Evolutionary conservation across 805 yeast species (phyloP).

Genomic region (Kodamaea kakaduensis): DNA sequence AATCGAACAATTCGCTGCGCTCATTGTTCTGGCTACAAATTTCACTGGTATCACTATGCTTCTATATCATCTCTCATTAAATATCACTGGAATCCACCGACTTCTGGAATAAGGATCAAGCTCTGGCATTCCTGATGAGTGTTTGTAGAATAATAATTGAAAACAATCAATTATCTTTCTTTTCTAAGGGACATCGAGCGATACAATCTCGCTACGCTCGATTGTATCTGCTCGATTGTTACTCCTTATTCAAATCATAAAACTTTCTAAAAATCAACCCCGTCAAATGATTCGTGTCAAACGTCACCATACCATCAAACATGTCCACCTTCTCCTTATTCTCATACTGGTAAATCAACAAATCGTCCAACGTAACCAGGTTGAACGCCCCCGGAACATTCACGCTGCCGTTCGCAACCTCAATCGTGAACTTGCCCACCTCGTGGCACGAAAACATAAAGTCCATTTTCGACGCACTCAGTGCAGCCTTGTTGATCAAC

Average conservation of each 20-base stretch:
- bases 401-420: conserved; percentile 69
- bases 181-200: no score
- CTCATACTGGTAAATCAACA: conserved; percentile 73
- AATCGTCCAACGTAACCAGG: conserved; percentile 62
- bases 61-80: no score
- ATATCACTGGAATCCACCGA: no score
- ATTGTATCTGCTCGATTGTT: no score
- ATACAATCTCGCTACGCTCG: no score
- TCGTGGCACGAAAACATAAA: conserved; percentile 74
- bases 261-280: conserved; percentile 72
- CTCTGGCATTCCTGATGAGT: no score
- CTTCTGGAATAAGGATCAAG: no score
- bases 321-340: conserved; percentile 48
- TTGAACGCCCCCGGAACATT: conserved; percentile 58
- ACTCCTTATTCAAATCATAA: conserved; percentile 48
- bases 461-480: conserved; percentile 61
- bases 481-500: conserved; percentile 29
- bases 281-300: conserved; percentile 65
- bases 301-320: conserved; percentile 64
- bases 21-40: no score
- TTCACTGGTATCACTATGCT: no score
- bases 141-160: no score
- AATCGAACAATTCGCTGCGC: no score
- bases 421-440: conserved; percentile 68
- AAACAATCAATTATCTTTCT: no score